Conservation (phyloP, 495 filamentous ascomycete genomes). For the Penicillium herquei region DNA sequence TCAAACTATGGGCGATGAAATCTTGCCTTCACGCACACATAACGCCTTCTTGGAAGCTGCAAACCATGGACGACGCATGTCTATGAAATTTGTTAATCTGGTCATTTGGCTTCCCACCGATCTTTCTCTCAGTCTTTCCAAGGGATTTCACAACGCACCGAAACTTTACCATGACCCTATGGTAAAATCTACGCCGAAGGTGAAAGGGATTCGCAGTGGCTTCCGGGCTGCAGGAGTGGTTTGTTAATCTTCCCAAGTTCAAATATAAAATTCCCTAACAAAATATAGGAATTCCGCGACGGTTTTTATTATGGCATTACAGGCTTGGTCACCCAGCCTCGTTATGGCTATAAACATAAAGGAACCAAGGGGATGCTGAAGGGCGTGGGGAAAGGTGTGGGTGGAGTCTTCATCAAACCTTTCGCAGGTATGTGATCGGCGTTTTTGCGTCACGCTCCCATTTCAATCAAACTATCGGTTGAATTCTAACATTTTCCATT, state of each 20-base stretch:
- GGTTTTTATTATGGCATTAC: conserved; percentile 72
- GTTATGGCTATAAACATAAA: conserved; percentile 64
- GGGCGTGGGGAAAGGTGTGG: conserved; percentile 73
- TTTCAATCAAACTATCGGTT: too few species aligned
- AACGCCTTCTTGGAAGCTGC: conserved; percentile 34
- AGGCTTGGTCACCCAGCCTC: conserved; percentile 70
- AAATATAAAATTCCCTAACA: conserved; percentile 51
- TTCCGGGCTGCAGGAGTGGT: conserved; percentile 64
- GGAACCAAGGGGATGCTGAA: conserved; percentile 68
- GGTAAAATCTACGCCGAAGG: conserved; percentile 65
- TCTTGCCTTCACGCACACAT: conserved; percentile 1
- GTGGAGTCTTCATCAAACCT: conserved; percentile 68
- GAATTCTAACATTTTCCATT: not conserved
- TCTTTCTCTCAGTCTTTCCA: conserved; percentile 71
- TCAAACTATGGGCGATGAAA: conserved; percentile 13
- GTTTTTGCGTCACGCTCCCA: too few species aligned
- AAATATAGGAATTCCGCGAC: conserved; percentile 58
- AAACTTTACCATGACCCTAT: conserved; percentile 75
- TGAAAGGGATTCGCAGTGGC: conserved; percentile 72
- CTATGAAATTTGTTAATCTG: conserved; percentile 64
- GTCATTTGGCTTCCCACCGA: conserved; percentile 78
- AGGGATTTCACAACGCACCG: conserved; percentile 84
- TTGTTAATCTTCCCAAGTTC: conserved; percentile 43
- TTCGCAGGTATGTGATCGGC: conserved; percentile 54
- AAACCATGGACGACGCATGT: conserved; percentile 18